phyloP scores from a whole-genome alignment of 768 basidiomycete species.

The Boletus subcaerulescens region DNA sequence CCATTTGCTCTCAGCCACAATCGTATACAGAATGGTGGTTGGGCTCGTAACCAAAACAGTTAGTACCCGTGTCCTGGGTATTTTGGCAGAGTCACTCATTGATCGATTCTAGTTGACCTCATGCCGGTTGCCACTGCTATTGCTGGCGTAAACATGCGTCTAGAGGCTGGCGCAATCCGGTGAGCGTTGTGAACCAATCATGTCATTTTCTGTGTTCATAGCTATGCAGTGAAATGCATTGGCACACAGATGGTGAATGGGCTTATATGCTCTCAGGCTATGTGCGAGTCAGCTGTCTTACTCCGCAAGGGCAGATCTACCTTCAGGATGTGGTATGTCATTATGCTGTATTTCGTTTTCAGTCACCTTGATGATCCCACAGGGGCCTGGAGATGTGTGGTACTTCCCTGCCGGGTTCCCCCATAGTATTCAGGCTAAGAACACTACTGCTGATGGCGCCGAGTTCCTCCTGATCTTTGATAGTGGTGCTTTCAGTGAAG shows the following conservation, averaged over 20 bases:
- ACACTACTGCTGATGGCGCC: slow-evolving; percentile 42
- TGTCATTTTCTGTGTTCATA: slow-evolving; percentile 3
- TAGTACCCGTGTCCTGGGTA: slow-evolving; percentile 3
- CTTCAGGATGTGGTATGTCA: slow-evolving; percentile 50
- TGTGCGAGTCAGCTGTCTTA: slow-evolving; percentile 48
- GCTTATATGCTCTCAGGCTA: slow-evolving; percentile 52
- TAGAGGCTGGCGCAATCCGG: slow-evolving; percentile 42
- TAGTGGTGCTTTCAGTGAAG: slow-evolving; percentile 49
- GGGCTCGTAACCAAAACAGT: slow-evolving; percentile 64
- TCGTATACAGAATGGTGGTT: slow-evolving; percentile 59
- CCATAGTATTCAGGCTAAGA: slow-evolving; percentile 54
- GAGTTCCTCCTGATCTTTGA: slow-evolving; percentile 53
- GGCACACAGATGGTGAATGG: slow-evolving; percentile 48
- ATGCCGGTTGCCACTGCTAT: slow-evolving; percentile 41
- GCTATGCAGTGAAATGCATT: slow-evolving; percentile 39
- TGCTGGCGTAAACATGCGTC: slow-evolving; percentile 42
- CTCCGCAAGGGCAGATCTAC: slow-evolving; percentile 50
- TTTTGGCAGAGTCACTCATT: neutral
- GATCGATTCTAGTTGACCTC: slow-evolving; percentile 28
- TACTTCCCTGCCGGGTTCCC: slow-evolving; percentile 58
- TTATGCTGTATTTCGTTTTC: slow-evolving; percentile 4
- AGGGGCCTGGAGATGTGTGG: slow-evolving; percentile 50
- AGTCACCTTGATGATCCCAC: slow-evolving; percentile 11
- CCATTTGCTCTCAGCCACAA: slow-evolving; percentile 60
- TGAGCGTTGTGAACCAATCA: slow-evolving; percentile 5